Evolutionary conservation across 345 rosid species (phyloP).

Genomic region (Viola odorata): DNA sequence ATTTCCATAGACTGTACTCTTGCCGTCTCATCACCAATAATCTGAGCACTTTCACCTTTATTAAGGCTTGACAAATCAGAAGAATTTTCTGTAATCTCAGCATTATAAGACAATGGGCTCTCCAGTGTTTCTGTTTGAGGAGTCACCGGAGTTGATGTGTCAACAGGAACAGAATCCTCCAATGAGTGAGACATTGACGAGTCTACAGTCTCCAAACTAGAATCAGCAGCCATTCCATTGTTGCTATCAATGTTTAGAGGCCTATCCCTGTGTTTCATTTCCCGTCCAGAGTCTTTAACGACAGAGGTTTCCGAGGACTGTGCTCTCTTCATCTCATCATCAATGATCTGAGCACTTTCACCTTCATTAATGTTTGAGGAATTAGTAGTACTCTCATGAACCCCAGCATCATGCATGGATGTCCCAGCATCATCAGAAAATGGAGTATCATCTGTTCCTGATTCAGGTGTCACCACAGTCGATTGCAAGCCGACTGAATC

Average conservation of each 20-base stretch:
- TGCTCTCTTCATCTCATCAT: conserved; percentile 13
- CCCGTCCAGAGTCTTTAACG: conserved; percentile 30
- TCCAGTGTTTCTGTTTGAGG: conserved; percentile 23
- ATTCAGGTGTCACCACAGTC: conserved; percentile 23
- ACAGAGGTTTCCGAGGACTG: conserved; percentile 17
- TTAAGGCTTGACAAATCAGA: conserved; percentile 22
- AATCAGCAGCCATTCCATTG: conserved; percentile 12
- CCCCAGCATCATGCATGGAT: conserved; percentile 9
- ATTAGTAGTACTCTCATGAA: conserved; percentile 23
- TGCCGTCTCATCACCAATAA: conserved; percentile 14
- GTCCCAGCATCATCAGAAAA: conserved; percentile 24
- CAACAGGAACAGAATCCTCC: conserved; percentile 29
- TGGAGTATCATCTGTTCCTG: conserved; percentile 12
- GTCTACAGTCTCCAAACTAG: conserved; percentile 21
- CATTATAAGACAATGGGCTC: conserved; percentile 16
- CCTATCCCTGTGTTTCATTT: conserved; percentile 12
- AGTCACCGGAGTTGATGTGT: conserved; percentile 20
- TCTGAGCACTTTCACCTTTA: conserved; percentile 23
- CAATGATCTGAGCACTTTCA: conserved; percentile 22
- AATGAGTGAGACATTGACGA: conserved; percentile 26
- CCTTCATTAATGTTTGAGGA: conserved; percentile 25
- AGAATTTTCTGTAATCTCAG: conserved; percentile 20
- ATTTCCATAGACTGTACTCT: conserved; percentile 16
- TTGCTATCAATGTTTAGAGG: conserved; percentile 2
- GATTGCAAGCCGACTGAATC: conserved; percentile 27